phyloP scores from a whole-genome alignment of 2,329 filamentous ascomycete genomes.

The Penicillium janthinellum region DNA sequence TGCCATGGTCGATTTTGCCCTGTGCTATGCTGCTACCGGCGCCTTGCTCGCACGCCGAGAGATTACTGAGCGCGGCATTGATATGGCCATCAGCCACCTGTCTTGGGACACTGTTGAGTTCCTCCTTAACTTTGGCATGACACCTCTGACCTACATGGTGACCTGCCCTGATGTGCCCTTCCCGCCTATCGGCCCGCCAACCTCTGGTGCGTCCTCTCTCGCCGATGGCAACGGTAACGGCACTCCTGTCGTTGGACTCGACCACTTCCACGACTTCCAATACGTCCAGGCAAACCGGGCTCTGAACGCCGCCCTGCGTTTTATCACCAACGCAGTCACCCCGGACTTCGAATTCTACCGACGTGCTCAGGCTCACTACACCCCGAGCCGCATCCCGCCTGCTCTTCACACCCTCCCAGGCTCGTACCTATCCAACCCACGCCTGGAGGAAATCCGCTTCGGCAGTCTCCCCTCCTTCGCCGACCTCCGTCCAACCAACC shows the following conservation, averaged over 20 bases:
- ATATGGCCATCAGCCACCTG: conserved; percentile 26
- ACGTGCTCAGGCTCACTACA: conserved; percentile 24
- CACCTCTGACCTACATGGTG: conserved; percentile 26
- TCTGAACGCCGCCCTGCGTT: conserved; percentile 25
- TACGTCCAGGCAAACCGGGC: conserved; percentile 13
- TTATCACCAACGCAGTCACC: conserved; percentile 24
- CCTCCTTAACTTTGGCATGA: conserved; percentile 32
- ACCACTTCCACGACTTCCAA: conserved; percentile 13
- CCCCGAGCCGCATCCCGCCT: conserved; percentile 31
- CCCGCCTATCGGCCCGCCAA: background rate
- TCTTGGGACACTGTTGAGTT: conserved; percentile 35
- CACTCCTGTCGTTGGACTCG: background rate
- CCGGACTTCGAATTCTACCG: conserved; percentile 29
- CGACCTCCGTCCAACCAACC: conserved; percentile 14
- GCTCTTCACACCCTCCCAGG: conserved; percentile 17
- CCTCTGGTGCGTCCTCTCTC: background rate
- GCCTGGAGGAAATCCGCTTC: conserved; percentile 27
- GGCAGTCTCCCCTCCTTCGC: conserved; percentile 21
- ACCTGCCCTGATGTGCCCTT: conserved; percentile 2
- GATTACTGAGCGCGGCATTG: conserved; percentile 30
- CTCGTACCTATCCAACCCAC: conserved; percentile 15
- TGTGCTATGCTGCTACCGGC: conserved; percentile 36
- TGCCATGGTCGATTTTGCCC: conserved; percentile 31
- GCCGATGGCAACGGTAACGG: background rate
- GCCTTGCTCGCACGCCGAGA: conserved; percentile 31